A percentile compares a stretch with the other conserved stretches of the same genome.
phyloP scores from a whole-genome alignment of 345 rosid species.

The Nasturtium officinale region DNA sequence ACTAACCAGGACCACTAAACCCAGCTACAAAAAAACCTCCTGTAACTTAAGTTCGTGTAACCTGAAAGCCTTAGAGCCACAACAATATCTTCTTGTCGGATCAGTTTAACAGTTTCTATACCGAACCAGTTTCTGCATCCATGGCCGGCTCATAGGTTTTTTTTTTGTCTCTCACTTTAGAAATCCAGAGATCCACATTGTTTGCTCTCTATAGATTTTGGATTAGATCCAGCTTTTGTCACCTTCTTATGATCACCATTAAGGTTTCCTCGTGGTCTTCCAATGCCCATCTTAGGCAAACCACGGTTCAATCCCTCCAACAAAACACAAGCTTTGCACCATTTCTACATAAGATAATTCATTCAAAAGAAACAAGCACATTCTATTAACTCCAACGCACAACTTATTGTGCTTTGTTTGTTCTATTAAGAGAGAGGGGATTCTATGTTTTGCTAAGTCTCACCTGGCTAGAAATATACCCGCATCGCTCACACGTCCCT shows the following conservation, averaged over 20 bases:
- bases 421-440: not conserved
- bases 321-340: conserved; percentile 95
- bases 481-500: conserved; percentile 90
- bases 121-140: not conserved
- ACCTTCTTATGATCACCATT: conserved; percentile 49
- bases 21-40: conserved; percentile 15
- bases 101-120: not conserved
- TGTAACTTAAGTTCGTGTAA: too few species aligned
- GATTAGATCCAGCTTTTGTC: conserved; percentile 32
- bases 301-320: conserved; percentile 91
- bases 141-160: not conserved
- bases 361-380: not conserved
- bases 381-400: not conserved
- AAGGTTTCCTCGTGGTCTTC: conserved; percentile 52
- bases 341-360: conserved; percentile 52
- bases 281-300: conserved; percentile 86
- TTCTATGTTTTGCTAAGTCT: not conserved
- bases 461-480: conserved; percentile 97
- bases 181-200: conserved; percentile 86
- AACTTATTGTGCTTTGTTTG: too few species aligned
- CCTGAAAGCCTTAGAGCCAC: not conserved
- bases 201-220: conserved; percentile 63
- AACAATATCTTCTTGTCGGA: not conserved
- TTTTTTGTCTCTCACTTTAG: conserved; percentile 6
- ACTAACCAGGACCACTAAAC: not conserved